Conservation (phyloP, 225 moss, liverwort and hornwort genomes). For the Climacium dendroides region DNA sequence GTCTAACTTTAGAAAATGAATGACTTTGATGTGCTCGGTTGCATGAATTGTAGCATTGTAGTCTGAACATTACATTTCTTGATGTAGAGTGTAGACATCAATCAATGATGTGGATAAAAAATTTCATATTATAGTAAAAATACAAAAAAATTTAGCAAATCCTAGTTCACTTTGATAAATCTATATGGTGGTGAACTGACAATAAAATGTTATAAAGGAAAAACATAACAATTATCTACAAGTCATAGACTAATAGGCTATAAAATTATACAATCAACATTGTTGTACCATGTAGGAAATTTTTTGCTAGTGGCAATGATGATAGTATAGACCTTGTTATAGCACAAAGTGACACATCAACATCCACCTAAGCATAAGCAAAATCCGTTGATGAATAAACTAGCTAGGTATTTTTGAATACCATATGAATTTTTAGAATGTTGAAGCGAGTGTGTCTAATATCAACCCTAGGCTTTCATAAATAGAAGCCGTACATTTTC, state of each 20-base stretch:
- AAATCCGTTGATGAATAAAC: neutral
- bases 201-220: neutral
- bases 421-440: neutral
- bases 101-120: too few relatives aligned
- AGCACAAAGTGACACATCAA: fast-evolving
- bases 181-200: neutral
- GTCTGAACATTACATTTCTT: neutral
- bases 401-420: neutral
- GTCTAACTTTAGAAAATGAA: neutral
- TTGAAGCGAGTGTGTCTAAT: neutral
- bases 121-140: neutral
- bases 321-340: fast-evolving
- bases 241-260: neutral
- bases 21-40: neutral
- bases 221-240: neutral
- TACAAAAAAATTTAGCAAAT: too few relatives aligned
- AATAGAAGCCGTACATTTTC: neutral
- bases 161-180: neutral
- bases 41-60: neutral
- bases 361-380: neutral
- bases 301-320: fast-evolving
- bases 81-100: neutral
- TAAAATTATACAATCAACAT: neutral
- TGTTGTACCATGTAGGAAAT: neutral
- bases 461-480: neutral